phyloP scores from a whole-genome alignment of 257 asterid species.

The Salvia hispanica region DNA sequence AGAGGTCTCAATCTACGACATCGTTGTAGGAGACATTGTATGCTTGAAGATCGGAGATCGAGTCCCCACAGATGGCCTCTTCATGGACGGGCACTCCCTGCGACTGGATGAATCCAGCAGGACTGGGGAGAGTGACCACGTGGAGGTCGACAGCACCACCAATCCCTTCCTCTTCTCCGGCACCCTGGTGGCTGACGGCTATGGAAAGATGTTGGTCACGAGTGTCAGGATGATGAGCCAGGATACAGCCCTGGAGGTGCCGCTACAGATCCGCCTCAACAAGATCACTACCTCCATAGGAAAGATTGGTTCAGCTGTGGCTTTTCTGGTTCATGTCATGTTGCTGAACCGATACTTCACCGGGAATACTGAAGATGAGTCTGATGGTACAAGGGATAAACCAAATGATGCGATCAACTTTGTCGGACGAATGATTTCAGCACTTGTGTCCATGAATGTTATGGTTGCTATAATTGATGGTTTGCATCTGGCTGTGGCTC shows the following conservation, averaged over 20 bases:
- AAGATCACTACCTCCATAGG: slow-evolving; percentile 46
- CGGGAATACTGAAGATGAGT: slow-evolving; percentile 39
- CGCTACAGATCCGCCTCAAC: slow-evolving; percentile 41
- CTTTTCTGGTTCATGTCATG: slow-evolving; percentile 43
- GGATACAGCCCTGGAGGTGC: slow-evolving; percentile 33
- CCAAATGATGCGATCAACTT: slow-evolving; percentile 36
- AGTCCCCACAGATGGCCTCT: slow-evolving; percentile 51
- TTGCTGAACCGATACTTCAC: slow-evolving; percentile 37
- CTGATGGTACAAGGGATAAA: slow-evolving; percentile 20
- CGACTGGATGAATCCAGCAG: slow-evolving; percentile 45
- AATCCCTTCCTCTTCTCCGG: slow-evolving; percentile 42
- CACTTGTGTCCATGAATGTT: slow-evolving; percentile 45
- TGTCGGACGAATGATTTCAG: slow-evolving; percentile 38
- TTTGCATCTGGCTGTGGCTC: slow-evolving; percentile 44
- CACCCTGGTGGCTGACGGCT: slow-evolving; percentile 39
- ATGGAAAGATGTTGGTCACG: slow-evolving; percentile 40
- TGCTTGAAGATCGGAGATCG: slow-evolving; percentile 51
- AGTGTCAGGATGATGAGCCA: slow-evolving; percentile 37
- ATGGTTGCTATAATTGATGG: slow-evolving; percentile 56
- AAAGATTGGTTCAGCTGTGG: slow-evolving; percentile 44
- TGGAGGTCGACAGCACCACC: slow-evolving; percentile 50
- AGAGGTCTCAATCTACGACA: slow-evolving; percentile 33
- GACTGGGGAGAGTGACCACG: slow-evolving; percentile 51
- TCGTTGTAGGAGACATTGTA: slow-evolving; percentile 40
- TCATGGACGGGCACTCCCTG: slow-evolving; percentile 44